Evolutionary conservation across 192 early-diverging fungal genomes (phyloP).

Genomic region (Coemansia sp.): DNA sequence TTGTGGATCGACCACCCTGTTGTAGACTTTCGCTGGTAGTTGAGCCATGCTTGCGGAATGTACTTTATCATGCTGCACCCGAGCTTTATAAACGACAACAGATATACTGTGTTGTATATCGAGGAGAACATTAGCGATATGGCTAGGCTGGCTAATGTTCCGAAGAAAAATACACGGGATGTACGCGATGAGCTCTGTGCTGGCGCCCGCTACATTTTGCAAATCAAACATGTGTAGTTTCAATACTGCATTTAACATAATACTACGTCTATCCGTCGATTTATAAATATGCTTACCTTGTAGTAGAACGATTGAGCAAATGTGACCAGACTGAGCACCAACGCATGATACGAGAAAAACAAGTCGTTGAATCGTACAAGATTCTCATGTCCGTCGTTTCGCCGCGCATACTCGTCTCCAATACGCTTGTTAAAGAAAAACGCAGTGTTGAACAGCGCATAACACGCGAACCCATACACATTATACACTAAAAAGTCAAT

Average conservation of each 20-base stretch:
- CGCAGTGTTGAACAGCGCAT: conserved; percentile 75
- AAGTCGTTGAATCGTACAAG: conserved; percentile 82
- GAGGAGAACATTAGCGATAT: conserved; percentile 11
- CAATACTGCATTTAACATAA: neutral
- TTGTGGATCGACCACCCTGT: conserved; percentile 89
- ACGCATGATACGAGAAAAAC: conserved; percentile 83
- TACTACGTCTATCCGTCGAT: neutral
- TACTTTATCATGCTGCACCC: conserved; percentile 78
- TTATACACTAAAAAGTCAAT: conserved; percentile 89
- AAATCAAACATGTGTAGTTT: neutral
- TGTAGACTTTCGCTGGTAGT: conserved; percentile 71
- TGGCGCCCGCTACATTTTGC: conserved; percentile 9
- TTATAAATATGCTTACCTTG: conserved; percentile 49
- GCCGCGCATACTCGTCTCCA: conserved; percentile 67
- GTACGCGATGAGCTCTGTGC: conserved; percentile 20
- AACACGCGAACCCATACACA: conserved; percentile 80
- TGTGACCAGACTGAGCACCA: conserved; percentile 59
- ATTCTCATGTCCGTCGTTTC: conserved; percentile 65
- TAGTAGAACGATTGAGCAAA: conserved; percentile 65
- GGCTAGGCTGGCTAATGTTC: conserved; percentile 8
- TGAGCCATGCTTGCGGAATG: conserved; percentile 69
- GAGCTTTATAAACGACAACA: conserved; percentile 76
- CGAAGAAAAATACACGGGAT: conserved; percentile 15
- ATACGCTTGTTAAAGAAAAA: conserved; percentile 66
- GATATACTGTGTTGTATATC: conserved; percentile 65